Evolutionary conservation across 2,329 filamentous ascomycete species (phyloP).

Genomic region (Pleurostoma richardsiae): DNA sequence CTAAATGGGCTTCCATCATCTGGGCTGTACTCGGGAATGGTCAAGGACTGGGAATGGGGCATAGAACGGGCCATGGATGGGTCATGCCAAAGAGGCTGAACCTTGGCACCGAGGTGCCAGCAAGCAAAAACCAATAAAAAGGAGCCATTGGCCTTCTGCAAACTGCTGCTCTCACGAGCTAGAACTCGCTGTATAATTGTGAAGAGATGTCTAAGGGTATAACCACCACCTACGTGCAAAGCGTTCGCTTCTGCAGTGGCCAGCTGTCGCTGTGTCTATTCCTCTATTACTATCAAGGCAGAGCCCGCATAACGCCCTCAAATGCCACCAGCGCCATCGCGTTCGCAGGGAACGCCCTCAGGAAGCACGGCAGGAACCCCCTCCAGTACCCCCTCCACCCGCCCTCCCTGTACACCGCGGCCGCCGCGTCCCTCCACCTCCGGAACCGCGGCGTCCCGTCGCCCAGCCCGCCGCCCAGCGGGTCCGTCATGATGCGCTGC

Average conservation of each 20-base stretch:
- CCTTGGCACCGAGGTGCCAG: no score
- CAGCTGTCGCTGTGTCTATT: no score
- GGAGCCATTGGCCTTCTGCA: no score
- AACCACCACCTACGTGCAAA: no score
- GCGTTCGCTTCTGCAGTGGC: no score
- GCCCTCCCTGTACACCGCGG: slow-evolving; percentile 67
- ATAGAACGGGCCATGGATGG: no score
- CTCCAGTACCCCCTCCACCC: slow-evolving; percentile 85
- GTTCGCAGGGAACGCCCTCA: slow-evolving; percentile 93
- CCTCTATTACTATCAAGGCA: slow-evolving; percentile 31
- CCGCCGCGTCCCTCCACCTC: slow-evolving; percentile 76
- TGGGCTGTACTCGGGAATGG: slow-evolving; percentile 6
- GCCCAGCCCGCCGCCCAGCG: slow-evolving; percentile 64
- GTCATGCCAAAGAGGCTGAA: no score
- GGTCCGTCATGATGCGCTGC: slow-evolving; percentile 95
- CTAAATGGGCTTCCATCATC: slow-evolving; percentile 49
- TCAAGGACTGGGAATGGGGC: not conserved
- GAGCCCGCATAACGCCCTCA: slow-evolving; percentile 77
- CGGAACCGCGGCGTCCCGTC: slow-evolving; percentile 66
- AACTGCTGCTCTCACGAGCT: no score
- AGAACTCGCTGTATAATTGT: no score
- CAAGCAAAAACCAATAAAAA: no score
- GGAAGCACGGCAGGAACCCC: slow-evolving; percentile 88
- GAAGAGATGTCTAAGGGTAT: no score
- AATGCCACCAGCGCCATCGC: slow-evolving; percentile 90